These are phyloP conservation scores for Fusarium sp. DNA, from an alignment of 2,329 filamentous ascomycete genomes.

Conservation along the genomic window DNA sequence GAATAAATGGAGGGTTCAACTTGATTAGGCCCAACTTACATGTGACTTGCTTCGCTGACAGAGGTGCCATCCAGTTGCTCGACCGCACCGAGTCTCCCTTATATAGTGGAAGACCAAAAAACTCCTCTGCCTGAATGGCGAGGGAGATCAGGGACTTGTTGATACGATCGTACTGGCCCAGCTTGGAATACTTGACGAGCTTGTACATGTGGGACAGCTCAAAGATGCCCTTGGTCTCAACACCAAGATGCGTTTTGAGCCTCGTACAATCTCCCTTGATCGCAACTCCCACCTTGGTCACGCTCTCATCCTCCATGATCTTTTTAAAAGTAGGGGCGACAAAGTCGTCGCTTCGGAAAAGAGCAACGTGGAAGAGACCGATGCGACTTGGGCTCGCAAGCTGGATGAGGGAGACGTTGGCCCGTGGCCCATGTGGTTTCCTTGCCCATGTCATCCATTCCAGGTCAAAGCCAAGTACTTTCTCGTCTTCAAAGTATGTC, in stretches of 20 bases:
- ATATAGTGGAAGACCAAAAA: slow-evolving; percentile 78
- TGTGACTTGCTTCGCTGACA: slow-evolving; percentile 74
- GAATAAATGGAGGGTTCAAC: neutral
- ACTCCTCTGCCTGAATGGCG: slow-evolving; percentile 76
- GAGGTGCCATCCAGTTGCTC: slow-evolving; percentile 77
- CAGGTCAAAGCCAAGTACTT: slow-evolving; percentile 87
- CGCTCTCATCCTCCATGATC: slow-evolving; percentile 76
- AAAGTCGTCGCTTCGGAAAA: slow-evolving; percentile 69
- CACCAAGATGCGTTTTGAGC: slow-evolving; percentile 72
- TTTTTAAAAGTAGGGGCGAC: slow-evolving; percentile 77
- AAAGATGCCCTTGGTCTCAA: slow-evolving; percentile 76
- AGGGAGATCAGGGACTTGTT: slow-evolving; percentile 76
- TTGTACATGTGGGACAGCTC: slow-evolving; percentile 88
- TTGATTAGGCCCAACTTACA: slow-evolving; percentile 63
- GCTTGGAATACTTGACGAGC: slow-evolving; percentile 75
- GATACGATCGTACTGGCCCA: slow-evolving; percentile 64
- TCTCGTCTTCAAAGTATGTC: slow-evolving; percentile 74
- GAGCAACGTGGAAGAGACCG: slow-evolving; percentile 83
- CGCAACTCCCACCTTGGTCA: slow-evolving; percentile 82
- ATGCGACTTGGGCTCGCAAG: slow-evolving; percentile 82
- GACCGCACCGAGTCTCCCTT: slow-evolving; percentile 78
- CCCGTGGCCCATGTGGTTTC: slow-evolving; percentile 63
- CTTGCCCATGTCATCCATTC: slow-evolving; percentile 78
- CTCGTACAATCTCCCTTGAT: slow-evolving; percentile 79
- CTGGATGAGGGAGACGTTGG: slow-evolving; percentile 85